Base-by-base conservation (phyloP, 1,139 yeast genomes). In the Candida freyschussii region DNA sequence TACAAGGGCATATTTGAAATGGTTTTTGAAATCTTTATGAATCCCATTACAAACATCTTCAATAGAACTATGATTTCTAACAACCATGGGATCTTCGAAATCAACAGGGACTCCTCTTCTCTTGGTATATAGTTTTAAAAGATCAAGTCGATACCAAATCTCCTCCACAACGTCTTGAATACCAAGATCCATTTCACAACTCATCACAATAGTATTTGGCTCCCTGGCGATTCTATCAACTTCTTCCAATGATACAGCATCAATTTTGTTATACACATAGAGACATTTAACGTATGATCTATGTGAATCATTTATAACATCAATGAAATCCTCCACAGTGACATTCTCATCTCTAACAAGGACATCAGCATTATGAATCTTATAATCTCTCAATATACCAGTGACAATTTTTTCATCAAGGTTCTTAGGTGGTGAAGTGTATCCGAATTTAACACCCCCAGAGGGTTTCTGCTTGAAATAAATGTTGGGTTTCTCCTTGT, bases 171-270 rank as follows among this genome's bases (percentile, higher is more conserved):
- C 78, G 50, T 89, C 96, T 14, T 81, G 79, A 13, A 91, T 67
- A 2, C 97, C 97, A 32, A 91, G 67, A 37, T 78, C 87, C 65
- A 82, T 63, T 51, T 83, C 93, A 59, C 96, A 93, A 18, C 95
- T 84, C 76, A 89, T 86, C 27, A 89, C 97, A 36, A 81, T 87
- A 0, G 97, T 86, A 56, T 89, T 78, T 24, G 96, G 96, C 52
- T 79, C 84, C 47, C 95, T 72, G 1, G 97, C 97, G 39, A 91
- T 67, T 34, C 95, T 66, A 58, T 91, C 96, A 35, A 86, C 85
- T 55, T 91, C 98, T 57, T 91, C 98, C 37, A 91, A 65, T 2
- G 96, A 85, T 7, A 91, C 96, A 0, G 96, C 87, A 59, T 91
- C 98, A 33, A 89, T 75, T 69, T 91, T 91, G 66, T 91, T 91